Base-by-base conservation (phyloP, 176 grass and related monocot genomes). In the Bromus sterilis region DNA sequence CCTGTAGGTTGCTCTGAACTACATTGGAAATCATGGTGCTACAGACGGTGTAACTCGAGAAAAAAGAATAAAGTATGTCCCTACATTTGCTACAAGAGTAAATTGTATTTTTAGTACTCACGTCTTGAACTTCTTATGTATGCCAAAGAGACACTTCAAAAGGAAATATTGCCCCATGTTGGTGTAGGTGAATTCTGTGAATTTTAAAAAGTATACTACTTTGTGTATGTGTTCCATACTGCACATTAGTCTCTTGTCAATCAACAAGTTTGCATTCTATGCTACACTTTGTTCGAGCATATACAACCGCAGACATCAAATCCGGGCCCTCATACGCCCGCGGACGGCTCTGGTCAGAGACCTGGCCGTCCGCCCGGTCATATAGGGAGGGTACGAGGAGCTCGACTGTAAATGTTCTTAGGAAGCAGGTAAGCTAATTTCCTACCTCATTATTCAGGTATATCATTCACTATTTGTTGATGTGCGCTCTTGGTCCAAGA, bases 121-220 rank as follows among this genome's bases (percentile, higher is more conserved):
- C 40, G 14, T 89, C 30, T 35, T 42, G 76, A 74, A 34, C 6
- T 77, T 30, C 57, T 77, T 44, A 94, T 89, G 79, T 91, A 99
- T 48, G 96, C 96, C 34, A 99, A 93, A 90, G 96, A 95, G 46
- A 99, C 95, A 90, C 96, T 99, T 84, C 93, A 99, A 84, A 99
- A 95, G 73, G 96, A 99, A 93, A 99, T 99, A 93, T 81, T 99
- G 75, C 96, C 96, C 79, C 96, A 99, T 88, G 96, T 99, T 85
- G 93, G 93, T 70, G 96, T 99, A 32, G 91, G 84, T 1, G 96
- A 99, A 91, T 95, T 95, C 44, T 95, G 96, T 75, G 96, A 99
- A 89, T 95, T 93, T 70, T 95, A 93, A 79, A 99, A 99, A 85
- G 96, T 93, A 34, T 99, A 99, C 83, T 99, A 99, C 87, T 95